These are phyloP conservation scores for Cicer chorassanicum DNA, from an alignment of 306 rosid species.

Conservation along the genomic window DNA sequence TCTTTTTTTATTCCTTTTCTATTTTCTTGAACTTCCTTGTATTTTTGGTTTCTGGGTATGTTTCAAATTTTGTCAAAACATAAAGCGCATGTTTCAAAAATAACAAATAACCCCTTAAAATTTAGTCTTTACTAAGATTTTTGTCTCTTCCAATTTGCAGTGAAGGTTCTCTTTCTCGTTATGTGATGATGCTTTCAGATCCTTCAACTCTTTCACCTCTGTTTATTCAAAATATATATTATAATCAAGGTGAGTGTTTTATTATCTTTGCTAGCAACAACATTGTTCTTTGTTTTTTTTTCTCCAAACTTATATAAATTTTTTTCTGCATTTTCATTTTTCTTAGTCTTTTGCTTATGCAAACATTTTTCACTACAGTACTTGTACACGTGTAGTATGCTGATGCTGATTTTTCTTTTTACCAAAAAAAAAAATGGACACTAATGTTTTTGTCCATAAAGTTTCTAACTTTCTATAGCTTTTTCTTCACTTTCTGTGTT, in stretches of 20 bases:
- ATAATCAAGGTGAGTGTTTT: slow-evolving; percentile 48
- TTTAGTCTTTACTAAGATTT: neutral
- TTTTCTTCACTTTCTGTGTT: slow-evolving; percentile 29
- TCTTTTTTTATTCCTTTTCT: slow-evolving; percentile 38
- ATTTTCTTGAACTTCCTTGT: neutral
- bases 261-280: too few species aligned
- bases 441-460: neutral
- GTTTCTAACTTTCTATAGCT: slow-evolving; percentile 4
- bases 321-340: too few species aligned
- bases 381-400: too few species aligned
- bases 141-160: slow-evolving; percentile 25
- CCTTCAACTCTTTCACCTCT: slow-evolving; percentile 1
- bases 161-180: neutral
- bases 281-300: too few species aligned
- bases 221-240: neutral
- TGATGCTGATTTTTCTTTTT: too few species aligned
- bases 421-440: too few species aligned
- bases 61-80: neutral
- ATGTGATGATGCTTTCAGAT: slow-evolving; percentile 37
- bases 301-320: too few species aligned
- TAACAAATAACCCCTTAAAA: neutral
- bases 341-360: neutral
- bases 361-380: neutral
- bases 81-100: too few species aligned
- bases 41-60: slow-evolving; percentile 46